phyloP scores from a whole-genome alignment of 306 rosid genomes.

The Vigna reflexopilosa region DNA sequence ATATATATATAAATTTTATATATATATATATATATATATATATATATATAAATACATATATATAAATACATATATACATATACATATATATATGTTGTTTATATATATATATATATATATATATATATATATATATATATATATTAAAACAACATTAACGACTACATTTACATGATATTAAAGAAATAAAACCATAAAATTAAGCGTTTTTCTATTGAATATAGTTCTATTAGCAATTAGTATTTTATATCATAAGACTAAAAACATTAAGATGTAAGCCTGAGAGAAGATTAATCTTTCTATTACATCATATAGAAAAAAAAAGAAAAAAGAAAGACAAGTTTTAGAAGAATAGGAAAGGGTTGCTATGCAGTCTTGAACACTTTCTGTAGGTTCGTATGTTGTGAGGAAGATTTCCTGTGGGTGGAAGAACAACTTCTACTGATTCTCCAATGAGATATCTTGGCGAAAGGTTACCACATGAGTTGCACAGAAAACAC shows the following conservation, averaged over 20 bases:
- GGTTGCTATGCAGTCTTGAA: conserved; percentile 42
- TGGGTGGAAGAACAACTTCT: conserved; percentile 61
- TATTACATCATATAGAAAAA: conserved; percentile 8
- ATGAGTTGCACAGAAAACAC: conserved; percentile 72
- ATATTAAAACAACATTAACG: no score
- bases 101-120: no score
- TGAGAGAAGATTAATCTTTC: neutral
- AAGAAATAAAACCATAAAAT: neutral
- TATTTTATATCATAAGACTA: neutral
- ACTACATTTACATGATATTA: neutral
- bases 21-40: no score
- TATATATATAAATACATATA: no score
- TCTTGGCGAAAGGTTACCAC: conserved; percentile 68
- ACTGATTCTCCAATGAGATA: conserved; percentile 65
- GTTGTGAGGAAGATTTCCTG: conserved; percentile 37
- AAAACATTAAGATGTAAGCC: conserved; percentile 4
- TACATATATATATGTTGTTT: no score
- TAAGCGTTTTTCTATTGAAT: neutral
- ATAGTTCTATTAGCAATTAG: neutral
- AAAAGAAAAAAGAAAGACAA: neutral
- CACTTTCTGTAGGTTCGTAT: conserved; percentile 32
- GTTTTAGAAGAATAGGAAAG: conserved; percentile 48
- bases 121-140: no score
- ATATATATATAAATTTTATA: no score
- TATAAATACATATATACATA: no score